Evolutionary conservation across 2,329 filamentous ascomycete species (phyloP).

Genomic region (Penicillium olsonii): DNA sequence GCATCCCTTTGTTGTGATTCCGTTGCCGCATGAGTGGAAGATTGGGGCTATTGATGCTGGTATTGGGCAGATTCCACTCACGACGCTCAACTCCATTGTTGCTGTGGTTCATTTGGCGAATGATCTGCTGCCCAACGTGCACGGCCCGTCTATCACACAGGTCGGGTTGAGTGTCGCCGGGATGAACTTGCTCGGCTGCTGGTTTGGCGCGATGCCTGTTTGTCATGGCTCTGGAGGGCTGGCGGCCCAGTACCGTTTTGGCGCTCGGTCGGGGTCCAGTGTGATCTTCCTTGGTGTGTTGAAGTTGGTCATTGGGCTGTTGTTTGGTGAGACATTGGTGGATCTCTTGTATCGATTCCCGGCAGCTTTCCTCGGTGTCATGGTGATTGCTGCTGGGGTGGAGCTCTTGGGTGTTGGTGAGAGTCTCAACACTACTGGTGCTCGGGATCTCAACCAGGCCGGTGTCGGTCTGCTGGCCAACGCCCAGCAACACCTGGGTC

Average conservation of each 20-base stretch:
- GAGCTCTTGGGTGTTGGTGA: constrained; percentile 85
- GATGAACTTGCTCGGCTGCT: constrained; percentile 84
- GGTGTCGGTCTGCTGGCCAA: constrained; percentile 22
- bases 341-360: constrained; percentile 73
- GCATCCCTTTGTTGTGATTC: constrained; percentile 57
- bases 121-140: constrained; percentile 72
- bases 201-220: constrained; percentile 93
- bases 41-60: constrained; percentile 65
- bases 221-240: constrained; percentile 92
- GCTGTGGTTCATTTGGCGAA: constrained; percentile 78
- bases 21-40: constrained; percentile 50
- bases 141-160: constrained; percentile 70
- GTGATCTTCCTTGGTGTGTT: constrained; percentile 75
- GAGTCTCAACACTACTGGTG: constrained; percentile 74
- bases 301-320: constrained; percentile 74
- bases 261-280: constrained; percentile 81
- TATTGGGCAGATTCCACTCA: constrained; percentile 85
- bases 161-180: constrained; percentile 77
- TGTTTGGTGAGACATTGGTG: constrained; percentile 74
- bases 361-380: constrained; percentile 73
- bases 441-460: constrained; percentile 56
- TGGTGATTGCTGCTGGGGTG: constrained; percentile 86
- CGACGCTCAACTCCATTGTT: constrained; percentile 88
- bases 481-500: constrained; percentile 41
- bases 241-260: constrained; percentile 88